Percentiles rank a stretch among this genome's conserved stretches.
Conservation (phyloP, 495 filamentous ascomycete genomes). For the Tuber indicum region DNA sequence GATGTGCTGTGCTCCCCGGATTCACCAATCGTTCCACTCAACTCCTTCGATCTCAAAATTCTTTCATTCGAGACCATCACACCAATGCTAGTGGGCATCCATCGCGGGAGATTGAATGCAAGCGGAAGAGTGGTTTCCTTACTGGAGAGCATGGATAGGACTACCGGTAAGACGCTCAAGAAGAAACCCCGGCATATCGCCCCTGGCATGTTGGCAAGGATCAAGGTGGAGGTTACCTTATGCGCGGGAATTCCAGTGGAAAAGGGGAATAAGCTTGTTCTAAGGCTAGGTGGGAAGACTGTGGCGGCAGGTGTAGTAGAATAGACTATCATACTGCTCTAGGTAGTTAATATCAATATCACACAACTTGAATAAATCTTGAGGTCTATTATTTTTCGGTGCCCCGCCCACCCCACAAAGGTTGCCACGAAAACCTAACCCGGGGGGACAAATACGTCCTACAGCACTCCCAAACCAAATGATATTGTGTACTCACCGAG, state of each 20-base stretch:
- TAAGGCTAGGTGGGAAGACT: slow-evolving; percentile 72
- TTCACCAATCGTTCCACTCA: slow-evolving; percentile 60
- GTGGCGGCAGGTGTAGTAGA: slow-evolving; percentile 82
- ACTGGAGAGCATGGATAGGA: slow-evolving; percentile 67
- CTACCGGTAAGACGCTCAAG: slow-evolving; percentile 60
- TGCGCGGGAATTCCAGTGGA: slow-evolving; percentile 65
- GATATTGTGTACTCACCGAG: background rate
- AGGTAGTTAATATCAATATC: background rate
- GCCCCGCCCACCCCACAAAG: background rate
- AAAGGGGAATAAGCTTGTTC: slow-evolving; percentile 66
- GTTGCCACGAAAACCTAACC: background rate
- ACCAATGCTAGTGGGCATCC: slow-evolving; percentile 82
- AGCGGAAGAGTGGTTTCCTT: slow-evolving; percentile 67
- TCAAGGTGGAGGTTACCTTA: slow-evolving; percentile 65
- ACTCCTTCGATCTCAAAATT: slow-evolving; percentile 69
- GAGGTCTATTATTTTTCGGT: background rate
- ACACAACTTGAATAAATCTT: background rate
- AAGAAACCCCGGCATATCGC: slow-evolving; percentile 78
- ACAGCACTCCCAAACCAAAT: background rate
- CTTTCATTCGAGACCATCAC: slow-evolving; percentile 82
- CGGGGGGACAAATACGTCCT: background rate
- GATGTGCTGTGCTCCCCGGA: slow-evolving; percentile 73
- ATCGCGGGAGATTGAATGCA: slow-evolving; percentile 73
- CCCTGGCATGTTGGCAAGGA: slow-evolving; percentile 60
- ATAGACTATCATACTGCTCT: slow-evolving; percentile 40